These are phyloP conservation scores for Beauveria australis DNA, from an alignment of 2,329 filamentous ascomycete genomes.

Conservation along the genomic window DNA sequence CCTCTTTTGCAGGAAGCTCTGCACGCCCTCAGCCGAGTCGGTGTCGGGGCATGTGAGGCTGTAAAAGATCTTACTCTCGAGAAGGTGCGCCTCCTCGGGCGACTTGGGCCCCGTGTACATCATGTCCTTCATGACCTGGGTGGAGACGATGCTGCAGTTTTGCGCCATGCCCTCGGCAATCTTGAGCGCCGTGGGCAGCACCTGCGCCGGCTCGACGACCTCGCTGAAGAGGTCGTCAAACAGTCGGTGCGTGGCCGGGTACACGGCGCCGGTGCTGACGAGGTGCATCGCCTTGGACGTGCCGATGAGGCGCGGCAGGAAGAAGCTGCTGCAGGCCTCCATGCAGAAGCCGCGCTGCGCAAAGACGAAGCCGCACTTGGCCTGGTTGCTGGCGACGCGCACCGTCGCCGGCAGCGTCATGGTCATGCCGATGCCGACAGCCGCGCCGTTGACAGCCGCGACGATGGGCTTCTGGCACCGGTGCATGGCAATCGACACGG, in stretches of 20 bases:
- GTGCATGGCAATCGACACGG: conserved; percentile 46
- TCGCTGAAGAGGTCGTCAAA: conserved; percentile 59
- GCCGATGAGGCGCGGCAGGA: conserved; percentile 63
- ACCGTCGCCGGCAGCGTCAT: conserved; percentile 50
- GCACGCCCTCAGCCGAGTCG: conserved; percentile 60
- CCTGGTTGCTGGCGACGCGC: conserved; percentile 43
- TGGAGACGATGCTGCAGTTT: conserved; percentile 58
- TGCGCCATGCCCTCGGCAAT: conserved; percentile 58
- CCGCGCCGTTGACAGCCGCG: conserved; percentile 50
- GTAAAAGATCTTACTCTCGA: conserved; percentile 58
- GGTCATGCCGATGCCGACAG: conserved; percentile 54
- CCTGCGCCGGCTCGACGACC: conserved; percentile 49
- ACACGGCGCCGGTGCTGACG: conserved; percentile 58
- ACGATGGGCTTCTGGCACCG: conserved; percentile 51
- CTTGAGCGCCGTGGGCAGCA: conserved; percentile 56
- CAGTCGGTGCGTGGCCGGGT: conserved; percentile 40
- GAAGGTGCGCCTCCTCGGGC: conserved; percentile 61
- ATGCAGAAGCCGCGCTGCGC: conserved; percentile 60
- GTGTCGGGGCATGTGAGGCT: conserved; percentile 43
- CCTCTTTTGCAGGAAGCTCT: conserved; percentile 63
- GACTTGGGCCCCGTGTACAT: conserved; percentile 52
- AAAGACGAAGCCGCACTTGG: conserved; percentile 70
- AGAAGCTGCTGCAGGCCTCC: conserved; percentile 65
- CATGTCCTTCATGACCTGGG: conserved; percentile 61
- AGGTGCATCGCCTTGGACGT: conserved; percentile 55